phyloP scores from a whole-genome alignment of 208 protist species.

The Angomonas desouzai region DNA sequence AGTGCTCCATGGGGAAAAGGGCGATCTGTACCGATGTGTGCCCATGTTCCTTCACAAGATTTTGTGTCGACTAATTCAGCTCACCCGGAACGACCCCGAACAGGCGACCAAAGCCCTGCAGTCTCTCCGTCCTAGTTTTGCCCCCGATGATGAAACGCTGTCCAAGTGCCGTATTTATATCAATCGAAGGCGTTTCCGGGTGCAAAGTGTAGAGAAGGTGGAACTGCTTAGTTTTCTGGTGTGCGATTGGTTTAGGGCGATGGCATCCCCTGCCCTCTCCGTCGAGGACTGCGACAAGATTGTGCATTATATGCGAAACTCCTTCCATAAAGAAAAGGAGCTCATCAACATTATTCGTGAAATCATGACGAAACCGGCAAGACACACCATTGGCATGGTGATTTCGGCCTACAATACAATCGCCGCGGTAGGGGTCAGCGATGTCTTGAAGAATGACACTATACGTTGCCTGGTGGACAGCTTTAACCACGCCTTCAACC shows the following conservation, averaged over 20 bases:
- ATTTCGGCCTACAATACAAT: slow-evolving; percentile 66
- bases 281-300: slow-evolving; percentile 56
- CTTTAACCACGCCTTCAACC: slow-evolving; percentile 75
- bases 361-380: slow-evolving; percentile 55
- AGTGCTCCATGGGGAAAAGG: slow-evolving; percentile 80
- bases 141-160: slow-evolving; percentile 39
- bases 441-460: slow-evolving; percentile 42
- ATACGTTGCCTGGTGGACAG: slow-evolving; percentile 61
- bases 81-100: slow-evolving; percentile 36
- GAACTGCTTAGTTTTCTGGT: slow-evolving; percentile 70
- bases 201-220: slow-evolving; percentile 52
- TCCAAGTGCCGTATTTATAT: slow-evolving; percentile 63
- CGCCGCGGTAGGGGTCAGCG: slow-evolving; percentile 26
- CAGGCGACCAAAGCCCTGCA: slow-evolving; percentile 39
- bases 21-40: slow-evolving; percentile 65
- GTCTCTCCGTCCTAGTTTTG: slow-evolving; percentile 56
- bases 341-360: slow-evolving; percentile 38
- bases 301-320: slow-evolving; percentile 44
- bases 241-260: slow-evolving; percentile 74
- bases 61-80: slow-evolving; percentile 69
- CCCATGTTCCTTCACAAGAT: slow-evolving; percentile 73
- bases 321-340: slow-evolving; percentile 26
- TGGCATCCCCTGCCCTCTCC: slow-evolving; percentile 57
- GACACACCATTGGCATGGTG: slow-evolving; percentile 78
- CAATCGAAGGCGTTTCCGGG: slow-evolving; percentile 66